These are phyloP conservation scores for Huntiella savannae DNA, from an alignment of 2,329 filamentous ascomycete genomes.

Conservation along the genomic window DNA sequence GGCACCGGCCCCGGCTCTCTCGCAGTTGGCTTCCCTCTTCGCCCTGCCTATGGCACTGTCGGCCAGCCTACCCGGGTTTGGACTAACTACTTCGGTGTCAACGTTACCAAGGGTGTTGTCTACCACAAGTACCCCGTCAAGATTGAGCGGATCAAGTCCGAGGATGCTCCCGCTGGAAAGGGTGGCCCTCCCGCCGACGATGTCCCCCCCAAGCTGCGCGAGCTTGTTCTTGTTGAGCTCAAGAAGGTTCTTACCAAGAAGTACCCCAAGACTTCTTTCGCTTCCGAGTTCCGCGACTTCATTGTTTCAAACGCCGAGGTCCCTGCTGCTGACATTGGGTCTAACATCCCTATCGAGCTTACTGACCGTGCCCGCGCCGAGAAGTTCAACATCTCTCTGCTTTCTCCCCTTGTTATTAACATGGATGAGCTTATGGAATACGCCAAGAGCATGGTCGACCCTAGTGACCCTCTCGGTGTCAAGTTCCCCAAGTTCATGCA, in stretches of 20 bases:
- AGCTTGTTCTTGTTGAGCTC: conserved; percentile 22
- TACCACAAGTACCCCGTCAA: conserved; percentile 28
- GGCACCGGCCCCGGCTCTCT: conserved; percentile 8
- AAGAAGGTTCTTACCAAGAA: conserved; percentile 19
- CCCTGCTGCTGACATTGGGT: background rate
- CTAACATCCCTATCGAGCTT: conserved; percentile 4
- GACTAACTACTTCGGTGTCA: conserved; percentile 34
- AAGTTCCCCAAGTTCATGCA: conserved; percentile 30
- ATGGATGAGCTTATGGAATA: conserved; percentile 26
- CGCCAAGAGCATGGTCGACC: conserved; percentile 24
- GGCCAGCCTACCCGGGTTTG: conserved; percentile 28
- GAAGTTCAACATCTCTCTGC: conserved; percentile 25
- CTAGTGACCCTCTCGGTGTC: conserved; percentile 15
- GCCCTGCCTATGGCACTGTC: conserved; percentile 29
- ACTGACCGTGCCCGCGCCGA: conserved; percentile 18
- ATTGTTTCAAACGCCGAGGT: conserved; percentile 16
- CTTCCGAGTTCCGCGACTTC: conserved; percentile 33
- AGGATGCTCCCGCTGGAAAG: conserved; percentile 2
- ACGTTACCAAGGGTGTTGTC: conserved; percentile 17
- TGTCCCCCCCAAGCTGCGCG: conserved; percentile 26
- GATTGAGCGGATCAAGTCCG: conserved; percentile 7
- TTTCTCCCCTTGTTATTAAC: conserved; percentile 16
- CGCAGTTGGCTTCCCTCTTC: conserved; percentile 21
- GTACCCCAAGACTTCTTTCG: conserved; percentile 18
- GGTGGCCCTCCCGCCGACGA: conserved; percentile 13